Percentiles rank a stretch among this genome's conserved stretches.
Evolutionary conservation across 306 rosid genomes (phyloP).

Genomic region (Lablab purpureus): DNA sequence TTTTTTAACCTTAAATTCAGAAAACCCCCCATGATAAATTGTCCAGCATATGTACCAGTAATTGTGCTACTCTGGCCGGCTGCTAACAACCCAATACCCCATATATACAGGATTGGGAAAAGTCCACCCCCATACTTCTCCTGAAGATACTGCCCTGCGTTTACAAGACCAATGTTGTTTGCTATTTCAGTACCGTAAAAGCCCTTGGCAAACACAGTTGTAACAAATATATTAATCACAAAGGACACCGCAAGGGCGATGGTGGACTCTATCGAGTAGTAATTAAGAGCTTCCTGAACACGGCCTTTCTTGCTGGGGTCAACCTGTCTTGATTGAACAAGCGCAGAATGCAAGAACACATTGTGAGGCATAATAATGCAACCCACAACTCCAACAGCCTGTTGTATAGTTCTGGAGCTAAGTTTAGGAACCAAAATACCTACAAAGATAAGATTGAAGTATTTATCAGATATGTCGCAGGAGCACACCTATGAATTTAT

Average conservation of each 20-base stretch:
- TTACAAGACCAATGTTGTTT: conserved; percentile 77
- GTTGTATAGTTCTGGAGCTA: conserved; percentile 86
- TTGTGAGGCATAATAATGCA: conserved; percentile 99
- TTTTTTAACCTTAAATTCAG: conserved; percentile 86
- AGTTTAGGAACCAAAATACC: conserved; percentile 94
- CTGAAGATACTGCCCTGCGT: conserved; percentile 93
- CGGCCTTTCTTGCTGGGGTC: conserved; percentile 74
- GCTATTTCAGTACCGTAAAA: conserved; percentile 85
- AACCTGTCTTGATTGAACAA: conserved; percentile 87
- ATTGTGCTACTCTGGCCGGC: conserved; percentile 99
- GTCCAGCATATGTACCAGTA: conserved; percentile 99
- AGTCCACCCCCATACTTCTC: conserved; percentile 91
- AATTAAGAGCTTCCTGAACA: conserved; percentile 91
- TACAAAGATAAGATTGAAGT: conserved; percentile 39
- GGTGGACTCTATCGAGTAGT: conserved; percentile 90
- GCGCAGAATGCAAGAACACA: conserved; percentile 93
- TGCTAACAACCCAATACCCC: conserved; percentile 94
- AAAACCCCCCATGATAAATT: conserved; percentile 98
- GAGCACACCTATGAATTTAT: background rate
- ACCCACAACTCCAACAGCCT: conserved; percentile 98
- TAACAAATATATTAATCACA: conserved; percentile 82
- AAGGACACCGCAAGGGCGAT: conserved; percentile 82
- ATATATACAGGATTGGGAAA: conserved; percentile 87
- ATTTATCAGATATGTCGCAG: conserved; percentile 36
- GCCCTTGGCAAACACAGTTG: conserved; percentile 91